A percentile compares a stretch with the other conserved stretches of the same genome.
Evolutionary conservation across 78 protist species (phyloP).

Genomic region (Fonticula alba): DNA sequence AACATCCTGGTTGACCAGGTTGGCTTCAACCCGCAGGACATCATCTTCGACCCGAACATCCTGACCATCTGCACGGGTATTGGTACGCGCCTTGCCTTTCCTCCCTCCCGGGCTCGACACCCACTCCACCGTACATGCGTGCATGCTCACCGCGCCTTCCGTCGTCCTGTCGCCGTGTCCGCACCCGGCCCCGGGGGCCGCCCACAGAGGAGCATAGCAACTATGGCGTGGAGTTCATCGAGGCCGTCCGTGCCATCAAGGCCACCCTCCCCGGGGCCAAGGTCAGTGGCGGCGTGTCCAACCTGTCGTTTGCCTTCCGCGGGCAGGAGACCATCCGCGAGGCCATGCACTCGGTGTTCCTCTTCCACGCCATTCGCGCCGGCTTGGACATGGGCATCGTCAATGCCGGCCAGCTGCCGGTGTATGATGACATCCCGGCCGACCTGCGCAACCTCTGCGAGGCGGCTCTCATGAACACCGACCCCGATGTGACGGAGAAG

Average conservation of each 20-base stretch:
- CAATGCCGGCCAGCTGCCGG: constrained; percentile 82
- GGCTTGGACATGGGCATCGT: constrained; percentile 97
- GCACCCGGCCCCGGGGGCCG: neutral
- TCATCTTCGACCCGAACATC: constrained; percentile 94
- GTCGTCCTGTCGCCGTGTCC: too few species aligned
- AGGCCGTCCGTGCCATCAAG: constrained; percentile 57
- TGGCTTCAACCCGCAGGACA: constrained; percentile 75
- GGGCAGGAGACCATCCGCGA: constrained; percentile 75
- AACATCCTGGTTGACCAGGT: constrained; percentile 44
- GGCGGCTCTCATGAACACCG: constrained; percentile 40
- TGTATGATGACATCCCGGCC: constrained; percentile 68
- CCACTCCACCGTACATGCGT: too few species aligned
- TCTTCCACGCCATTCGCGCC: constrained; percentile 51
- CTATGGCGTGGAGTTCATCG: constrained; percentile 84
- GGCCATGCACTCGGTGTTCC: constrained; percentile 86
- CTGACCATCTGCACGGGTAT: constrained; percentile 91
- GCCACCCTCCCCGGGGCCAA: constrained; percentile 7
- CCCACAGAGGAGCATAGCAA: constrained; percentile 80
- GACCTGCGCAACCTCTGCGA: constrained; percentile 40
- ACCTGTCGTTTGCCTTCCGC: constrained; percentile 95
- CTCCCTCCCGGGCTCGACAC: too few species aligned
- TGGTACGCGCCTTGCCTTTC: constrained; percentile 1
- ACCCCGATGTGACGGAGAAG: constrained; percentile 10
- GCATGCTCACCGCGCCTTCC: too few species aligned
- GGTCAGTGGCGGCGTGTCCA: constrained; percentile 88